These are phyloP conservation scores for Acanthamoeba rhysodes DNA, from an alignment of 208 protist species.

Conservation along the genomic window DNA sequence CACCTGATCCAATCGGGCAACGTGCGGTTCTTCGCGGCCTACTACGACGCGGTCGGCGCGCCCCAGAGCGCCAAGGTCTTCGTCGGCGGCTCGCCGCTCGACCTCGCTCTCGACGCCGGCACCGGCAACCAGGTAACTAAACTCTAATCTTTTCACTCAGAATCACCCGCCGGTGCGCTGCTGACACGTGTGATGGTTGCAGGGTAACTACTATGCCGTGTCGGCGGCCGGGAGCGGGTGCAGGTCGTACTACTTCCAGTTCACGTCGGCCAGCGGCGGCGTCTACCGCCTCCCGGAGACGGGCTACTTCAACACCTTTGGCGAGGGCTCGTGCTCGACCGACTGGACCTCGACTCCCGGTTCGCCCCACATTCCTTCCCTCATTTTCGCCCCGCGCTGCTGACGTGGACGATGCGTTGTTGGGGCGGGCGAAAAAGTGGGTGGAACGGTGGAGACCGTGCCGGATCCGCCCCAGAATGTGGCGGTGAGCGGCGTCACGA, in stretches of 20 bases:
- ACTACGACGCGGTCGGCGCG: not conserved
- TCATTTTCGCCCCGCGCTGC: not conserved
- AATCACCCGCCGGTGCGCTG: too few relatives aligned
- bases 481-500: not conserved
- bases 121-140: not conserved
- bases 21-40: not conserved
- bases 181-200: not conserved
- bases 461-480: not conserved
- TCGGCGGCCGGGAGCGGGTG: not conserved
- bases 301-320: not conserved
- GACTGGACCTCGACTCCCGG: not conserved
- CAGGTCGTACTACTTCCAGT: conserved; percentile 18
- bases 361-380: not conserved
- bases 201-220: not conserved
- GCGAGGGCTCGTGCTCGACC: not conserved
- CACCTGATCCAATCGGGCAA: not conserved
- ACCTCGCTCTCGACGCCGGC: not conserved
- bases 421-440: not conserved
- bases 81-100: not conserved
- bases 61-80: not conserved
- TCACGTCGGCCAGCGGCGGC: conserved; percentile 1
- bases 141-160: not conserved
- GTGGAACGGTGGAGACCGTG: not conserved
- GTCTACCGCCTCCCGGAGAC: not conserved
- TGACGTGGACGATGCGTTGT: not conserved